Evolutionary conservation across 768 basidiomycete species (phyloP), one percentile per base, ranked within the genome.

Genomic region (Cystobasidium tubakii): DNA sequence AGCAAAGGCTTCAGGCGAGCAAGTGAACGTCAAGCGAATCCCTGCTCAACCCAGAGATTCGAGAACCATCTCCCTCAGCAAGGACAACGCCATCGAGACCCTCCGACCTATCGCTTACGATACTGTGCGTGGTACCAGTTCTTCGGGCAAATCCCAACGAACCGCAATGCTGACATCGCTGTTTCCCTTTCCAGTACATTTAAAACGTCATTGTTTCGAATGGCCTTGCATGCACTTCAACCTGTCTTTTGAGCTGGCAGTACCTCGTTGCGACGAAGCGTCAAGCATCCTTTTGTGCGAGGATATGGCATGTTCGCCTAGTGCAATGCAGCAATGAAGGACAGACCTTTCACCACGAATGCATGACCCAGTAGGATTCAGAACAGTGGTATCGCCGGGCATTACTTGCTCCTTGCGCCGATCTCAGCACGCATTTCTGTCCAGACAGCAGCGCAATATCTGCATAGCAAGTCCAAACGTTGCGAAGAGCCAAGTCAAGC

Each of bases 1-100:
- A 79, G 93, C 94, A 63, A 92, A 91, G 86, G 89, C 86, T 83
- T 91, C 88, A 84, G 93, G 92, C 80, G 94, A 90, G 83, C 88
- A 88, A 71, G 84, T 95, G 73, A 85, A 85, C 81, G 84, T 97
- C 81, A 92, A 89, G 85, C 91, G 96, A 77, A 84, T 89, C 77
- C 94, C 90, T 69, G 87, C 83, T 62, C 88, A 86, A 64, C 96
- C 96, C 75, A 88, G 94, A 76, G 88, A 87, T 78, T 85, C 91
- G 33, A 87, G 83, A 82, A 87, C 85, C 79, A 88, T 98, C 82
- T 88, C 75, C 33, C n/a, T 89, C 71, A 83, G 85, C 75, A 81
- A 81, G 75, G 85, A 86, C 77, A 97, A 97, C 83, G 84, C 86
- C 60, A 91, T 96, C 65, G 89, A 95, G 84, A 98, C 96, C 74